Base-by-base conservation (phyloP, 2,329 filamentous ascomycete genomes). In the Salinomyces thailandicus region DNA sequence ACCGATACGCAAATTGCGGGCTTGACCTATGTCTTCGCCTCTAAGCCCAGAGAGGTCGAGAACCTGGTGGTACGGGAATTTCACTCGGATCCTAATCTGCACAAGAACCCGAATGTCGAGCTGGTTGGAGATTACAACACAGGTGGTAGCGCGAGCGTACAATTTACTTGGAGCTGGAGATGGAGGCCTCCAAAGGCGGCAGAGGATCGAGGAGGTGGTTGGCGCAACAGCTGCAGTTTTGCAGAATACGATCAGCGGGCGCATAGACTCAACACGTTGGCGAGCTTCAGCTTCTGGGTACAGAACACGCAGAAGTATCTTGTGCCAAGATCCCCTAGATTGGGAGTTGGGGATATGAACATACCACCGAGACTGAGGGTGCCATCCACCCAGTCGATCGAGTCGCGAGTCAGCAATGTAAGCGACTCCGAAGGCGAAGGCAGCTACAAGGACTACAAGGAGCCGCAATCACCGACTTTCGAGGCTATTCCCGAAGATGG, bases 191-290 rank as follows among this genome's bases (percentile, higher is more conserved):
- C 91, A 24, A 93, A 85, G 67, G 54, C 66, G 11, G 64, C 67
- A 12, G 87, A 95, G 55, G 87, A 95, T 57, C 77, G 76, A 52
- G 84, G 83, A 18, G 85, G 86, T 39, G 91, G 91, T 30, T 98
- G 91, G 89, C 83, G 85, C 55, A 96, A 93, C 56, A 83, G 81
- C 51, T 96, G 91, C 69, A 95, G 85, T 59, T 95, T 98, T 62
- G 81, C 96, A 50, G 91, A 98, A 62, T 98, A 98, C 57, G 87
- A 98, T 61, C 82, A 91, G 55, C 77, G 89, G 49, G 85, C 86
- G 20, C 91, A 98, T 62, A 77, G 81, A 45, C 65, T 98, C 42
- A 78, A 93, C 50, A 89, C 86, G 3, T 72, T 98, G 36, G 87
- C 85, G 11, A 87, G 79, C 57, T 96, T 98, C 63, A 86, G 85